These are phyloP conservation scores for Neoarthrinium moseri DNA, from an alignment of 2,329 filamentous ascomycete genomes.

Conservation along the genomic window DNA sequence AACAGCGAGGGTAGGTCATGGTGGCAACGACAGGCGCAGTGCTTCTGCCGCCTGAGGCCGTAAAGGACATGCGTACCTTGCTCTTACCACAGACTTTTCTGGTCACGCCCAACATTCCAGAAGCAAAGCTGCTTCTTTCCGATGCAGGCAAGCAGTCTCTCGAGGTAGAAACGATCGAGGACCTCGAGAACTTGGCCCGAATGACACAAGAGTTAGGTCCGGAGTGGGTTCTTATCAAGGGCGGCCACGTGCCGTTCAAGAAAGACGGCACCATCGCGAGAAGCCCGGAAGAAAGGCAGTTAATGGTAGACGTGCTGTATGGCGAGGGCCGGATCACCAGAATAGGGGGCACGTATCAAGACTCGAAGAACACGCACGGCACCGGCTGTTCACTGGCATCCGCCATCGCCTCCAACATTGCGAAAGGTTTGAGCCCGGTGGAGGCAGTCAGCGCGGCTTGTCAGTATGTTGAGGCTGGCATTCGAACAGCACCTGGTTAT, in stretches of 20 bases:
- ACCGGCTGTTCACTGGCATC: conserved; percentile 93
- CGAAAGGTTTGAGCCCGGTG: conserved; percentile 55
- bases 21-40: conserved; percentile 76
- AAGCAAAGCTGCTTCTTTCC: conserved; percentile 65
- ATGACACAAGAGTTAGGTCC: conserved; percentile 68
- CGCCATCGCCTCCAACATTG: conserved; percentile 72
- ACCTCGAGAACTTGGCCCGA: conserved; percentile 68
- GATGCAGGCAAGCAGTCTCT: conserved; percentile 40
- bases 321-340: conserved; percentile 51
- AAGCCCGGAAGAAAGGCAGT: conserved; percentile 55
- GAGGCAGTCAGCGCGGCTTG: conserved; percentile 67
- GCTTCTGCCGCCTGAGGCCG: conserved; percentile 65
- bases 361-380: conserved; percentile 83
- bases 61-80: conserved; percentile 55
- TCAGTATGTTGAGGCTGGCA: conserved; percentile 70
- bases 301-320: conserved; percentile 77
- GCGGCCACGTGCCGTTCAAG: conserved; percentile 81
- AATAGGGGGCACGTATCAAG: conserved; percentile 69
- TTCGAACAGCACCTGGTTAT: conserved; percentile 60
- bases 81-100: conserved; percentile 67
- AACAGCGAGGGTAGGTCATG: conserved; percentile 68
- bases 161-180: conserved; percentile 55
- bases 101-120: conserved; percentile 76
- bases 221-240: conserved; percentile 82
- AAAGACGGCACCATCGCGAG: conserved; percentile 59